Evolutionary conservation across 1,284 basidiomycete species (phyloP), one percentile per base, ranked within the genome.

Genomic region (Ceratobasidium sp.): DNA sequence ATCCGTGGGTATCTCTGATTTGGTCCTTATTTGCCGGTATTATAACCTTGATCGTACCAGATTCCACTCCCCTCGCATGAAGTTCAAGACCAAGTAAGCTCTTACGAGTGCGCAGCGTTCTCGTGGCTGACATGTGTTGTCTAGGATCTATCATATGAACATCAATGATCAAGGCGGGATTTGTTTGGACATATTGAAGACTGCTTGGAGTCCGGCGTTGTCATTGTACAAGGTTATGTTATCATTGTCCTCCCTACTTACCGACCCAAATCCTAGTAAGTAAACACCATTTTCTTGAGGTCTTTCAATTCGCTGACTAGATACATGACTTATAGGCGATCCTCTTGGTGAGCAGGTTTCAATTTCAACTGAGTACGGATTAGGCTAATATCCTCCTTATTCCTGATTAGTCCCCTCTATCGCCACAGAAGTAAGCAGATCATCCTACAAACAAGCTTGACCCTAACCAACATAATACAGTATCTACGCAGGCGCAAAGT

Each of bases 121-220:
- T 54, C 27, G 43, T 54, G 35, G 34, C 45, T 49, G 25, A 53
- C 22, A 17, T 25, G 12, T 7, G 20, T 13, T 27, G 6, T 64
- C 22, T 49, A 93, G 91, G 75, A 93, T 95, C 77, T 95, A 95
- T 76, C 93, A 96, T 76, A 95, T 94, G 90, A 96, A 96, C 76
- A 92, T 96, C 69, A 89, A 89, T 68, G 88, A 90, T 62, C 84
- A 74, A 20, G 80, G 80, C 20, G 77, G 75, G 2, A 81, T 81
- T 67, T 81, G 79, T 76, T 67, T 73, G 54, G 73, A 71, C 43
- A 70, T 73, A 45, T 56, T 72, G 45, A 70, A 96, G 80, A 85
- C 87, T 74, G 91, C 92, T 73, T 96, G 93, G 94, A 94, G 92
- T 0, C 93, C 94, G 1, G 93, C 93, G 0, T 80, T 96, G 34